A percentile compares a stretch with the other conserved stretches of the same genome.
Conservation (phyloP, 768 basidiomycete genomes). For the Collybia nuda region DNA sequence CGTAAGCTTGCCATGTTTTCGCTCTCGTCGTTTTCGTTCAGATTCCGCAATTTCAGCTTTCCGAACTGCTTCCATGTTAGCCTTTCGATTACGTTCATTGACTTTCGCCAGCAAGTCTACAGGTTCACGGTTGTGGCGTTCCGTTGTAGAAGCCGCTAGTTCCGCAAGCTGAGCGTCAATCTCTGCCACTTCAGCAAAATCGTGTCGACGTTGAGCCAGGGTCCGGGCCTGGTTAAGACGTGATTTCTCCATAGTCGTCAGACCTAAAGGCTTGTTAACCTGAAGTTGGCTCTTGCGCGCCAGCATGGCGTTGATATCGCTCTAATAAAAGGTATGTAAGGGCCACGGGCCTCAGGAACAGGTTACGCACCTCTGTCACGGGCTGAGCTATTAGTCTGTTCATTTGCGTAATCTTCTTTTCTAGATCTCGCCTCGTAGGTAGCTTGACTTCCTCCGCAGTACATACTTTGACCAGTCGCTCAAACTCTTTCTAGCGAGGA, state of each 20-base stretch:
- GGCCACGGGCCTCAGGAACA: conserved; percentile 2
- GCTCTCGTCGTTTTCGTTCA: conserved; percentile 70
- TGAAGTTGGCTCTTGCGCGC: conserved; percentile 57
- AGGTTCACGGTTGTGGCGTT: conserved; percentile 15
- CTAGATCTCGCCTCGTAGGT: conserved; percentile 65
- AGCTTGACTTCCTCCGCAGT: conserved; percentile 55
- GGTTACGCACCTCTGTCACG: conserved; percentile 72
- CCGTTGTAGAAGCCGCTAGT: conserved; percentile 28
- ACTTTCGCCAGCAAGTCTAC: conserved; percentile 69
- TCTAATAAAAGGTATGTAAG: conserved; percentile 41
- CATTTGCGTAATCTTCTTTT: conserved; percentile 67
- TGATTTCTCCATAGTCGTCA: conserved; percentile 58
- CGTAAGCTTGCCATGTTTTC: conserved; percentile 47
- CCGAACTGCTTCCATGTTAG: conserved; percentile 78
- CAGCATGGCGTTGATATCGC: conserved; percentile 79
- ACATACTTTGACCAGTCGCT: conserved; percentile 49
- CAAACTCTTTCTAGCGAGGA: conserved; percentile 65
- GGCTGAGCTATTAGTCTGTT: conserved; percentile 55
- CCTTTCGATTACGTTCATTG: conserved; percentile 88
- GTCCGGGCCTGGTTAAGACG: conserved; percentile 70
- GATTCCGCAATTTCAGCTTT: conserved; percentile 70
- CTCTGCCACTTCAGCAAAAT: conserved; percentile 56
- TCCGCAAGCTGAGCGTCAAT: conserved; percentile 68
- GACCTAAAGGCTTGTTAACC: conserved; percentile 26
- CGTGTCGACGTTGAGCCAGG: conserved; percentile 73